Conservation (phyloP, 352 stramenopile species). For the Globisporangium paddicum region DNA sequence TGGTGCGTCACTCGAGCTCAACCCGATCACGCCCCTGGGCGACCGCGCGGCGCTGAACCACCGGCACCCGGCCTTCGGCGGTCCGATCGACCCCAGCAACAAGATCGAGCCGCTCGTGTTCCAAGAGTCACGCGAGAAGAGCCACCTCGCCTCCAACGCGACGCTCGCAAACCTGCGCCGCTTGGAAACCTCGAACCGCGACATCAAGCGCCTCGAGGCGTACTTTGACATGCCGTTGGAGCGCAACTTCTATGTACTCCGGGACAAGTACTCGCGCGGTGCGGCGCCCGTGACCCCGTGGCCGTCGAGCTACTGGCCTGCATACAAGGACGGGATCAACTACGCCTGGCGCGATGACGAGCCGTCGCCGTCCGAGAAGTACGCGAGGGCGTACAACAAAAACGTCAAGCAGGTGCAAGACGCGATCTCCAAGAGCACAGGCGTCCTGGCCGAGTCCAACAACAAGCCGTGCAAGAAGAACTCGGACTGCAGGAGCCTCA, state of each 20-base stretch:
- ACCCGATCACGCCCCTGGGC: not conserved
- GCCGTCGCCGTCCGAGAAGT: slow-evolving; percentile 25
- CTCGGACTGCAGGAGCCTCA: slow-evolving; percentile 27
- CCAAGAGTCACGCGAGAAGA: not conserved
- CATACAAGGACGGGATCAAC: slow-evolving; percentile 60
- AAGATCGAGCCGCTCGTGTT: not conserved
- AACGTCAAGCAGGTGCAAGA: slow-evolving; percentile 34
- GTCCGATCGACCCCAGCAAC: not conserved
- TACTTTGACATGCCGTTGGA: not conserved
- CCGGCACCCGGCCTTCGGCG: not conserved
- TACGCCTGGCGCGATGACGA: slow-evolving; percentile 26
- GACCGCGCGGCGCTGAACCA: not conserved
- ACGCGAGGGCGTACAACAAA: slow-evolving; percentile 40
- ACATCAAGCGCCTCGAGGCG: not conserved
- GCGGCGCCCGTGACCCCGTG: slow-evolving; percentile 31
- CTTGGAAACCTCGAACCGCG: not conserved
- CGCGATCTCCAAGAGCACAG: slow-evolving; percentile 34
- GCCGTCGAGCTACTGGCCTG: slow-evolving; percentile 68
- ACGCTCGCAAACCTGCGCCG: not conserved
- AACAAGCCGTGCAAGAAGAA: slow-evolving; percentile 22
- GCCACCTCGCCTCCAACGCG: not conserved
- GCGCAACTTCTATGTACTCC: not conserved
- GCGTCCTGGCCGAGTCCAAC: slow-evolving; percentile 26
- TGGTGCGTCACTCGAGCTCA: not conserved
- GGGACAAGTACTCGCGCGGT: not conserved